Evolutionary conservation across 1,284 basidiomycete genomes (phyloP).

Genomic region (Ganoderma leucocontextum): DNA sequence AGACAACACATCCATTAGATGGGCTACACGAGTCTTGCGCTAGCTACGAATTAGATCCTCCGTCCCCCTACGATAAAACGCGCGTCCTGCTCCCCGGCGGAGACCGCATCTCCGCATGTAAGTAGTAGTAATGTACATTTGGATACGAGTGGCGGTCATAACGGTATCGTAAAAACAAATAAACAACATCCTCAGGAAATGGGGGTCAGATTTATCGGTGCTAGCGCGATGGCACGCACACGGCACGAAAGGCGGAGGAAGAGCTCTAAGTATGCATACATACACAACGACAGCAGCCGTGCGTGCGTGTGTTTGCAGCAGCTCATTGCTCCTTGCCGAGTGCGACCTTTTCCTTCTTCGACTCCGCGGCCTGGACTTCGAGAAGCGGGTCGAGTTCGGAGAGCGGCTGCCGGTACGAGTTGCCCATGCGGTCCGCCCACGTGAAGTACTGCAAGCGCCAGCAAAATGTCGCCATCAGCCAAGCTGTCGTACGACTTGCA

Average conservation of each 20-base stretch:
- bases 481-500: conserved; percentile 1
- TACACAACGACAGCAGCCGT: neutral
- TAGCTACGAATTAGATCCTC: conserved; percentile 22
- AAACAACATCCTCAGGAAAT: conserved; percentile 14
- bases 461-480: conserved; percentile 1
- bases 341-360: conserved; percentile 31
- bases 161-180: conserved; percentile 23
- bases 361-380: conserved; percentile 56
- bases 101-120: conserved; percentile 6
- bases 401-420: conserved; percentile 89
- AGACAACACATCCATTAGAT: conserved; percentile 25
- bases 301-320: neutral
- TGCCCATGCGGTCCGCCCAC: conserved; percentile 87
- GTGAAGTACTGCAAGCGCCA: conserved; percentile 84
- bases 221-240: conserved; percentile 3
- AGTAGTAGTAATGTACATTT: conserved; percentile 32
- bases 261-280: neutral
- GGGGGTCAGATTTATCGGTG: neutral
- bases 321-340: conserved; percentile 35
- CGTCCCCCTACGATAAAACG: conserved; percentile 22
- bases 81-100: neutral
- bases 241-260: neutral
- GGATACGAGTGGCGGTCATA: conserved; percentile 16
- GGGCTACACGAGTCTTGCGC: conserved; percentile 23
- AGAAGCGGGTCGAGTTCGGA: conserved; percentile 87